phyloP scores from a whole-genome alignment of 2,329 filamentous ascomycete genomes.

The Arachnomyces sp. region DNA sequence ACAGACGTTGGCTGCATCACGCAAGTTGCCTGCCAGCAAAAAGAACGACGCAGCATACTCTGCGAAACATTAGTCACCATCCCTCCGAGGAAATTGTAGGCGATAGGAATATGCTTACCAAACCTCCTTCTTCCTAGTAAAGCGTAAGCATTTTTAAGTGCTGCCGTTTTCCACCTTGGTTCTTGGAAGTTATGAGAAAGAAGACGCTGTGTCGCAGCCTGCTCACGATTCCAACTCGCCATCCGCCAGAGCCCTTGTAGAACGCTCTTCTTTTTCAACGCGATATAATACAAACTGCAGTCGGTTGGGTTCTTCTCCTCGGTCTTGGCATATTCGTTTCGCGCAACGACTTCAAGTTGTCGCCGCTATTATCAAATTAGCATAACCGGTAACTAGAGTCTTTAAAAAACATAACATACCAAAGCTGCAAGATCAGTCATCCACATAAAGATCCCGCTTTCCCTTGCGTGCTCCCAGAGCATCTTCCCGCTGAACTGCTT shows the following conservation, averaged over 20 bases:
- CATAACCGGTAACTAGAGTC: background rate
- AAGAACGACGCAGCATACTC: constrained; percentile 97
- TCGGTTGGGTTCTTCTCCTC: constrained; percentile 85
- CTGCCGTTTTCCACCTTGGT: constrained; percentile 77
- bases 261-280: constrained; percentile 81
- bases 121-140: constrained; percentile 85
- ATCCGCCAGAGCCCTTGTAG: constrained; percentile 91
- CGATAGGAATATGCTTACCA: constrained; percentile 42
- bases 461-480: constrained; percentile 75
- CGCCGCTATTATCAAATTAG: constrained; percentile 43
- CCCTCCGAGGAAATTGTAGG: too few species aligned
- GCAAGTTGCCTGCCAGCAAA: constrained; percentile 74
- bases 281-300: constrained; percentile 85
- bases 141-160: constrained; percentile 93
- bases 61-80: constrained; percentile 23
- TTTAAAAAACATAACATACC: constrained; percentile 44
- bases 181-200: constrained; percentile 88
- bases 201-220: constrained; percentile 68
- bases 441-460: constrained; percentile 94
- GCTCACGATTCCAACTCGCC: constrained; percentile 82
- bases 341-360: constrained; percentile 84
- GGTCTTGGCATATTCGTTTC: constrained; percentile 84
- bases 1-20: constrained; percentile 80
- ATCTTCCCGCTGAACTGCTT: constrained; percentile 71
- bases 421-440: constrained; percentile 68